Conservation (phyloP, 768 basidiomycete genomes). For the Phylloporus arenicola region DNA sequence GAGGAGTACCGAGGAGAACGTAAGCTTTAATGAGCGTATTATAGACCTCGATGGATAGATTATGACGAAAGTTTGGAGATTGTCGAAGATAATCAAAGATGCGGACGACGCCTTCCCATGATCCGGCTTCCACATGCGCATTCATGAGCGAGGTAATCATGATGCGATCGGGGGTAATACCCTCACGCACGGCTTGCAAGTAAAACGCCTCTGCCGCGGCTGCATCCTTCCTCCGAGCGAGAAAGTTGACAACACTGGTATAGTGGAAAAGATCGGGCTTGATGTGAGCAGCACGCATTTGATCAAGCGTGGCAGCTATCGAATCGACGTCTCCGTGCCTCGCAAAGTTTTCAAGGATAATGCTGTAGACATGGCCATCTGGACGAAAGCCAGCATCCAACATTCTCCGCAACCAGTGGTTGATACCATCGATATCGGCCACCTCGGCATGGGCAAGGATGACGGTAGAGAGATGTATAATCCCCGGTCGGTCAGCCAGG, state of each 20-base stretch:
- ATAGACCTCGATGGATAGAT: constrained; percentile 55
- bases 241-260: constrained; percentile 60
- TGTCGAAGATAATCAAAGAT: constrained; percentile 58
- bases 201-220: constrained; percentile 63
- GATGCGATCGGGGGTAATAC: constrained; percentile 53
- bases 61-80: constrained; percentile 30
- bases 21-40: constrained; percentile 83
- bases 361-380: constrained; percentile 52
- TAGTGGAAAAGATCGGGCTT: constrained; percentile 50
- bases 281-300: constrained; percentile 54
- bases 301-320: constrained; percentile 45
- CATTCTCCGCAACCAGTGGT: constrained; percentile 52
- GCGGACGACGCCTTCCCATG: constrained; percentile 70
- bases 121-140: constrained; percentile 74
- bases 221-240: constrained; percentile 58
- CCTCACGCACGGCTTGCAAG: constrained; percentile 55
- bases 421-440: constrained; percentile 45
- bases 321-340: constrained; percentile 49
- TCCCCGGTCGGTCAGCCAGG: constrained; percentile 35
- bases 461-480: constrained; percentile 51
- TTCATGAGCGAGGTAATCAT: constrained; percentile 76
- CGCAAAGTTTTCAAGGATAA: constrained; percentile 55
- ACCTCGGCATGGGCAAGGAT: constrained; percentile 48
- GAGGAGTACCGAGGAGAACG: constrained; percentile 75
- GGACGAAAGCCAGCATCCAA: constrained; percentile 44